Base-by-base conservation (phyloP, 208 protist genomes). In the Leishmania tropica region DNA sequence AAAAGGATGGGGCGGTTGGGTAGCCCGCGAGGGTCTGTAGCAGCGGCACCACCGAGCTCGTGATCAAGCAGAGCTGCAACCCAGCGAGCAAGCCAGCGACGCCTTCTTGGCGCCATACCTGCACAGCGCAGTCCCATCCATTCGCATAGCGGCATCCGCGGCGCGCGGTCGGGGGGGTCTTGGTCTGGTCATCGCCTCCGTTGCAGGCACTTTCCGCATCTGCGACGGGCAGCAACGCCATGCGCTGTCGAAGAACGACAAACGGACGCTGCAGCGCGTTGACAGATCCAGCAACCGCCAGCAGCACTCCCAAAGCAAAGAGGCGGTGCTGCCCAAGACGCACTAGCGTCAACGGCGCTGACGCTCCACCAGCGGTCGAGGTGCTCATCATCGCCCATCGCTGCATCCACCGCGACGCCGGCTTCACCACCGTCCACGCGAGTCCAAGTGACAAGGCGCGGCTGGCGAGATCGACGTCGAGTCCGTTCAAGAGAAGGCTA, bases 221-320 rank as follows among this genome's bases (percentile, higher is more conserved):
- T n/a, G 19, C 48, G 1, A 24, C 60, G 40, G 83, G 70, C 75
- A 90, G 64, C 67, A 92, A 77, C 35, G 83, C 75, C 87, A 87
- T 88, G 40, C 87, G 89, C 56, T 68, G 75, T 19, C 79, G 85
- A 71, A 92, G 75, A 19, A 90, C 85, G 8, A 85, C 80, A 75
- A 90, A 88, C 3, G 89, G 89, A 19, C 87, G 83, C 75, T 87
- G 83, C 60, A 90, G 54, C 7, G 81, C 75, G 47, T 80, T 84
- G 42, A 89, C 81, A 40, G 75, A 56, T 53, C 84, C 71, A 15
- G 82, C 40, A 31, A 81, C 60, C 21, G 79, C 72, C 40, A 87
- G 47, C 19, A 88, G 76, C 28, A 80, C 85, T 0, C 73, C 79
- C 37, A 80, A 73, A 47, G 78, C 42, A 47, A 83, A 83, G 68